Conservation (phyloP, 257 asterid genomes). For the Nyctanthes arbortristis region DNA sequence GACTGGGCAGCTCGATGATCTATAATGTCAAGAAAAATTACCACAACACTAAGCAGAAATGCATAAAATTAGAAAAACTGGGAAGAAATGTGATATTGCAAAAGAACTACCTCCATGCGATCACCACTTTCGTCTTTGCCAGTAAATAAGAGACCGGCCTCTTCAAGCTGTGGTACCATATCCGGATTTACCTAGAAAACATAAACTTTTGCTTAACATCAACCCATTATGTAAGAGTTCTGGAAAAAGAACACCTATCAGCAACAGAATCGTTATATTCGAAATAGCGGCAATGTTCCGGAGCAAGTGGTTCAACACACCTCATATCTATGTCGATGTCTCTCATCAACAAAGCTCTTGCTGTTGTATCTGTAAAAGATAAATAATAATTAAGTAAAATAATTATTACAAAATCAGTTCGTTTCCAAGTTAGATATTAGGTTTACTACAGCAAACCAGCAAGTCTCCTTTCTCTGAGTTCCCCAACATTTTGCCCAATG, state of each 20-base stretch:
- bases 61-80: constrained; percentile 8
- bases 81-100: not conserved
- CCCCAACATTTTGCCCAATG: not conserved
- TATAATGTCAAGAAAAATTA: constrained; percentile 28
- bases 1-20: constrained; percentile 68
- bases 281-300: constrained; percentile 9
- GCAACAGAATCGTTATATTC: constrained; percentile 9
- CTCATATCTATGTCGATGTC: constrained; percentile 99
- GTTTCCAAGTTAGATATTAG: constrained; percentile 15
- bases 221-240: constrained; percentile 8
- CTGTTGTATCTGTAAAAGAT: constrained; percentile 54
- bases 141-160: constrained; percentile 63
- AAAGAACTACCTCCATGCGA: constrained; percentile 71
- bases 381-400: too few species aligned
- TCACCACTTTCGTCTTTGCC: constrained; percentile 77
- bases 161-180: constrained; percentile 64
- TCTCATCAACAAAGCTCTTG: constrained; percentile 69
- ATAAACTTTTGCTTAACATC: constrained; percentile 16
- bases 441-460: not conserved
- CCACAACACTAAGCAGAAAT: not conserved
- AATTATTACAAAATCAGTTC: too few species aligned
- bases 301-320: constrained; percentile 37
- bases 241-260: not conserved
- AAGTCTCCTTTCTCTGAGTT: not conserved
- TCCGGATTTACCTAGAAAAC: constrained; percentile 71